Evolutionary conservation across 805 yeast species (phyloP).

Genomic region (Yamadazyma laniorum): DNA sequence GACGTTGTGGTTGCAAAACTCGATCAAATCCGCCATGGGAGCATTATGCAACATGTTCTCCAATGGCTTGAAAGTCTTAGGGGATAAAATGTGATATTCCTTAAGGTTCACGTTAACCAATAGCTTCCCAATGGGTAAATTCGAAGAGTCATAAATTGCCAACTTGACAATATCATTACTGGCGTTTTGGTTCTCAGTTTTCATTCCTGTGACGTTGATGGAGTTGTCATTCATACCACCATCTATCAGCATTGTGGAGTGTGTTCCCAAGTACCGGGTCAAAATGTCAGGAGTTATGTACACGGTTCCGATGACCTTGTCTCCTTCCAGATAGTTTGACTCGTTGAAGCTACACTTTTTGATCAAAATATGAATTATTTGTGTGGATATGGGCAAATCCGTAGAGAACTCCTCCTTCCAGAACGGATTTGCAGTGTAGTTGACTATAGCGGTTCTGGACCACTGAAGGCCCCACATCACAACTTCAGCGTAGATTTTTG

Average conservation of each 20-base stretch:
- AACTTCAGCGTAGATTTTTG: constrained; percentile 63
- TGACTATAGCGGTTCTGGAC: constrained; percentile 72
- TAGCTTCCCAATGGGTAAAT: constrained; percentile 55
- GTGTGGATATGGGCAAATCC: constrained; percentile 57
- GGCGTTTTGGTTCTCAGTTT: constrained; percentile 6
- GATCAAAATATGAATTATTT: constrained; percentile 48
- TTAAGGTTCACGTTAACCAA: constrained; percentile 49
- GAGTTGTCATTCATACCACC: constrained; percentile 20
- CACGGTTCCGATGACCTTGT: constrained; percentile 52
- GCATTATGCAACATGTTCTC: constrained; percentile 58
- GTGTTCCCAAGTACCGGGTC: constrained; percentile 27
- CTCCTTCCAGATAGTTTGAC: constrained; percentile 20
- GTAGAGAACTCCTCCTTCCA: constrained; percentile 79
- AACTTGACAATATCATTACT: constrained; percentile 42
- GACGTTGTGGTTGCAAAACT: constrained; percentile 41
- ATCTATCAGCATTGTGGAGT: constrained; percentile 36
- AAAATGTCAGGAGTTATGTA: constrained; percentile 53
- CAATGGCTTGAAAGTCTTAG: constrained; percentile 56
- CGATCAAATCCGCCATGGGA: constrained; percentile 52
- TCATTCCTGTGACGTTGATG: constrained; percentile 20
- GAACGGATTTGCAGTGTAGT: constrained; percentile 54
- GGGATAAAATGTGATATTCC: constrained; percentile 60
- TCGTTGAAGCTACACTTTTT: constrained; percentile 28
- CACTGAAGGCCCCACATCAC: constrained; percentile 70
- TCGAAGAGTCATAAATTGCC: constrained; percentile 41